These are phyloP conservation scores for Xerocomus nothofagi DNA, from an alignment of 1,284 basidiomycete genomes.

Conservation along the genomic window DNA sequence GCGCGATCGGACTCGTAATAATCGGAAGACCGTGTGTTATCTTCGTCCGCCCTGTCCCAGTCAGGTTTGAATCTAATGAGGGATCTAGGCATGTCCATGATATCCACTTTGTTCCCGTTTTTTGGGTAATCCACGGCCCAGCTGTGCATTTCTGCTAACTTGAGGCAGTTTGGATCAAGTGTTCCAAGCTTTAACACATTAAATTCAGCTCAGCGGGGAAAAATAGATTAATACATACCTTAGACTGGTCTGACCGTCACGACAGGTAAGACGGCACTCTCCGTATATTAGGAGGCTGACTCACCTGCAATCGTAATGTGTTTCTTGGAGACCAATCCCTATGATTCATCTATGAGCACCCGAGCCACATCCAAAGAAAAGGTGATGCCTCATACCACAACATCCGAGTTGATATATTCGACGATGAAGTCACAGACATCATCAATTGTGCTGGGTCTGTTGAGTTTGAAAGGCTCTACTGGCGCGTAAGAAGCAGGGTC, in stretches of 20 bases:
- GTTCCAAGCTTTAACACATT: conserved; percentile 54
- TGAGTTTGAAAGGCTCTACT: conserved; percentile 43
- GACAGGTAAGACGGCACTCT: neutral
- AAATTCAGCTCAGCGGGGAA: conserved; percentile 1
- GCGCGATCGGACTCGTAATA: conserved; percentile 71
- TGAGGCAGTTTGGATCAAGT: conserved; percentile 59
- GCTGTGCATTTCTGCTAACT: conserved; percentile 65
- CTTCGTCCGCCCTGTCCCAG: conserved; percentile 71
- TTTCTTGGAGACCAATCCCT: conserved; percentile 69
- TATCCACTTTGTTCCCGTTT: conserved; percentile 65
- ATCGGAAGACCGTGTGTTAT: conserved; percentile 54
- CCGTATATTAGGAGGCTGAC: neutral
- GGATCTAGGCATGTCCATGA: conserved; percentile 46
- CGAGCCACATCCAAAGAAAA: neutral
- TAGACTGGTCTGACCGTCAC: conserved; percentile 59
- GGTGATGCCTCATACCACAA: conserved; percentile 46
- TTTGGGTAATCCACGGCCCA: conserved; percentile 75
- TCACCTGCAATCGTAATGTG: conserved; percentile 71
- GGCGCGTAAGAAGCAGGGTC: conserved; percentile 56
- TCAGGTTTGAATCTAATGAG: conserved; percentile 71
- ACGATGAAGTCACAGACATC: conserved; percentile 83
- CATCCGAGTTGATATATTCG: conserved; percentile 80
- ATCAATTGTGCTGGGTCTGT: conserved; percentile 59
- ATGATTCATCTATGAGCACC: conserved; percentile 7
- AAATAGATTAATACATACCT: conserved; percentile 37